Evolutionary conservation across 345 rosid genomes (phyloP).

Genomic region (Gossypium stocksii): DNA sequence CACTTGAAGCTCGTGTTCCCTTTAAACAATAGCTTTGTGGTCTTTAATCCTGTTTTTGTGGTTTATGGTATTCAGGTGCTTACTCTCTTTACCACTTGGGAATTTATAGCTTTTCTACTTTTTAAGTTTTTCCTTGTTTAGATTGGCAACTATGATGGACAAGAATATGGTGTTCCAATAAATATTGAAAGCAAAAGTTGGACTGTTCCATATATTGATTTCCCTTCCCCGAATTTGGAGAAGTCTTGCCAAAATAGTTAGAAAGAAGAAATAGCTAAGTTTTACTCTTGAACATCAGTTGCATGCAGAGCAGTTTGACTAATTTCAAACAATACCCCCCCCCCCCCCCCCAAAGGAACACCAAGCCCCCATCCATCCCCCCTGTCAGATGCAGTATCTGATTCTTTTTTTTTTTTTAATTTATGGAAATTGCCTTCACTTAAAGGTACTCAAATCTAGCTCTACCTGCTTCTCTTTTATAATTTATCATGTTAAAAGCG

Average conservation of each 20-base stretch:
- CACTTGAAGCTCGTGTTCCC: slow-evolving; percentile 59
- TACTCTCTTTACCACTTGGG: not conserved
- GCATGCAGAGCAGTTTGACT: not conserved
- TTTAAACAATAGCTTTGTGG: slow-evolving; percentile 61
- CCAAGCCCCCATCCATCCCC: too few species aligned
- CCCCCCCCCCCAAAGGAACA: too few species aligned
- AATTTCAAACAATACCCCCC: not conserved
- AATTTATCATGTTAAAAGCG: not conserved
- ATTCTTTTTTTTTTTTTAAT: too few species aligned
- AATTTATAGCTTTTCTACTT: not conserved
- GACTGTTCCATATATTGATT: not conserved
- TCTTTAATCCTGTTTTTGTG: slow-evolving; percentile 61
- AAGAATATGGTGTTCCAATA: not conserved
- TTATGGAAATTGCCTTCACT: not conserved
- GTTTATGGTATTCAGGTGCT: slow-evolving; percentile 62
- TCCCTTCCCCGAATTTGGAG: not conserved
- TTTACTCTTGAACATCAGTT: not conserved
- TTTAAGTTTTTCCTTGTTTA: not conserved
- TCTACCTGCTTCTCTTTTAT: not conserved
- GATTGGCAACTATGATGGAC: not conserved
- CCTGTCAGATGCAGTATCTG: too few species aligned
- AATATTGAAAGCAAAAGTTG: not conserved
- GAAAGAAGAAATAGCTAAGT: not conserved
- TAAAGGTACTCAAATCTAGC: not conserved
- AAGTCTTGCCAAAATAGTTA: not conserved